Evolutionary conservation across 1,139 yeast genomes (phyloP).

Genomic region (Diutina siamensis): DNA sequence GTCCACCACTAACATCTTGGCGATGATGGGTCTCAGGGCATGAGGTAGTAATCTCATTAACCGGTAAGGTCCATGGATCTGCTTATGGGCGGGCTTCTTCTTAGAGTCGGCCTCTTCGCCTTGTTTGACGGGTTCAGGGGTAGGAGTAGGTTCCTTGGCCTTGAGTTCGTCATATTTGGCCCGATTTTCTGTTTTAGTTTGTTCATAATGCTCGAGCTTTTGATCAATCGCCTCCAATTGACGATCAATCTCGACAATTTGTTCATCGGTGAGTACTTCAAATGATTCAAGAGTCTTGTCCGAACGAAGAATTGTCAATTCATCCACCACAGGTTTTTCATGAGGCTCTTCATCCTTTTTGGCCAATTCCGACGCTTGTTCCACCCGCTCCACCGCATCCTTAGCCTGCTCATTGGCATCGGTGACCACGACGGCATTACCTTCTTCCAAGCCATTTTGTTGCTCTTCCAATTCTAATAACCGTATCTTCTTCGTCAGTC

Average conservation of each 20-base stretch:
- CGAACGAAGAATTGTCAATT: neutral
- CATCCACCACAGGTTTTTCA: neutral
- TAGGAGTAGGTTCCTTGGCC: slow-evolving; percentile 8
- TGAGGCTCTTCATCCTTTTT: too few species aligned
- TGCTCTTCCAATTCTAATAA: slow-evolving; percentile 10
- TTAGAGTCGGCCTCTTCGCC: slow-evolving; percentile 12
- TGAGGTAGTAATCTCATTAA: slow-evolving; percentile 78
- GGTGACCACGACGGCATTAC: too few species aligned
- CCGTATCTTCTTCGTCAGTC: slow-evolving; percentile 34
- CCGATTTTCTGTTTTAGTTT: slow-evolving; percentile 25
- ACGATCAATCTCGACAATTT: slow-evolving; percentile 7
- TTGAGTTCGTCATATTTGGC: slow-evolving; percentile 17
- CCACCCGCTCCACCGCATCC: slow-evolving; percentile 1
- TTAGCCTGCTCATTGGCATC: slow-evolving; percentile 6
- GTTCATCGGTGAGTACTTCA: slow-evolving; percentile 25
- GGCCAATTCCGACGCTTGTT: neutral
- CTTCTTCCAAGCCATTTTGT: slow-evolving; percentile 5
- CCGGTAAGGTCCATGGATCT: slow-evolving; percentile 75
- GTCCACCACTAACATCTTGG: slow-evolving; percentile 60
- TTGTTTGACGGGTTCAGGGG: slow-evolving; percentile 7
- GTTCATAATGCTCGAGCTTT: slow-evolving; percentile 28
- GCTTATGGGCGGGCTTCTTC: slow-evolving; percentile 26
- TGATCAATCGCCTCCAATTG: slow-evolving; percentile 20
- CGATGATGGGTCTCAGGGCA: slow-evolving; percentile 69
- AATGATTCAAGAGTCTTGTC: slow-evolving; percentile 9